Evolutionary conservation across 306 rosid species (phyloP), one percentile per base, ranked within the genome.

Genomic region (Acacia acuminata): DNA sequence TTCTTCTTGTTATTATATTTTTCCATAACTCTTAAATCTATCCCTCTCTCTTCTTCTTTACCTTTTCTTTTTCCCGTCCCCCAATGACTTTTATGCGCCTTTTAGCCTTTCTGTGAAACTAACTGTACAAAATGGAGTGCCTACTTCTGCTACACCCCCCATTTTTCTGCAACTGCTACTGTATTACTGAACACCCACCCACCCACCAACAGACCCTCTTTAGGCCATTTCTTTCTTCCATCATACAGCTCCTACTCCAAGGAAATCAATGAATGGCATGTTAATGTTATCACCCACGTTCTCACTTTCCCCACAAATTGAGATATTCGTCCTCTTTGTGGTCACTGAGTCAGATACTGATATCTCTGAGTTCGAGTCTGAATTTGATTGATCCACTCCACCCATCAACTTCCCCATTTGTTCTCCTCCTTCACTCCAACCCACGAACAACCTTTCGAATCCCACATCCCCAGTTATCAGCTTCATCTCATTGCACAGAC

Each of bases 231-330:
- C 20, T 13, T 51, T 2, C 17, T 19, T 53, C 60, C 85, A 89
- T 58, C 85, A 89, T 36, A 67, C 9, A 82, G 91, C 92, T 83
- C 98, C 97, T 10, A 94, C 92, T 79, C 97, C 98, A 82, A 94
- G 98, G 81, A 94, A 94, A 89, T 94, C 98, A 85, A 94, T 93
- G 92, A 90, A 94, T 77, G 85, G 51, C 84, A 84, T 70, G 58
- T 79, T 85, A 20, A 85, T 71, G 58, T 80, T 71, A 40, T 50
- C 75, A 42, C 73, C 87, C 40, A 74, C 64, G 19, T 81, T 86
- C 69, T 51, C 89, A 71, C 64, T 85, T 81, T 89, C 85, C 61
- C 84, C 80, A 75, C 76, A 89, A 76, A 88, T 77, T 73, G 90
- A 82, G 60, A 87, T 55, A 58, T 78, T 88, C 66, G 85, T 65